A percentile compares a stretch with the other conserved stretches of the same genome.
Conservation (phyloP, 805 yeast genomes). For the Barnettozyma californica region DNA sequence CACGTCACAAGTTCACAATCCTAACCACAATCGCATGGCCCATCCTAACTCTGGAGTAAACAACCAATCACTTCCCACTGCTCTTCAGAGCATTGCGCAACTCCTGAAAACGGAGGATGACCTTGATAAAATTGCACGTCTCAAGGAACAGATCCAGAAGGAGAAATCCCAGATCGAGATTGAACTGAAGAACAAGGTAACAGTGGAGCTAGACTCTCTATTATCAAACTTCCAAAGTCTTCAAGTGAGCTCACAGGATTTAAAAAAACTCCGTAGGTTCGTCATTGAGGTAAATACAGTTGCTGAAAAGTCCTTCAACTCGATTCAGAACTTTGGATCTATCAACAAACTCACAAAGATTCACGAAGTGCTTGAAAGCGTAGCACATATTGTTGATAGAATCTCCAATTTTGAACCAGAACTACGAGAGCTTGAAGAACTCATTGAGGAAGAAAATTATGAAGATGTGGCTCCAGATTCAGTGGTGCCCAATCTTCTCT, state of each 20-base stretch:
- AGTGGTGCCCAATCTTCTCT: constrained; percentile 49
- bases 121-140: constrained; percentile 43
- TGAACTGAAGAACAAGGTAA: constrained; percentile 31
- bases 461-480: constrained; percentile 36
- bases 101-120: constrained; percentile 41
- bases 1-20: not conserved
- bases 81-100: constrained; percentile 27
- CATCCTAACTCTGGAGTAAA: not conserved
- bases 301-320: constrained; percentile 49
- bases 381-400: constrained; percentile 57
- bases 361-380: constrained; percentile 68
- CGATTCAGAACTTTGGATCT: constrained; percentile 62
- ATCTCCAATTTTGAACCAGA: constrained; percentile 52
- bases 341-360: constrained; percentile 62
- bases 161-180: constrained; percentile 75
- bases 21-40: not conserved
- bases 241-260: constrained; percentile 37
- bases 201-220: constrained; percentile 52
- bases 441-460: constrained; percentile 45
- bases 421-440: constrained; percentile 41
- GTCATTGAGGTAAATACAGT: constrained; percentile 41
- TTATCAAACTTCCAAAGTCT: constrained; percentile 37
- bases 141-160: constrained; percentile 51
- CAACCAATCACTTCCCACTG: constrained; percentile 10
- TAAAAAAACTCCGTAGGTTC: constrained; percentile 43